phyloP scores from a whole-genome alignment of 2,329 filamentous ascomycete species.

The Aspergillus carbonarius region DNA sequence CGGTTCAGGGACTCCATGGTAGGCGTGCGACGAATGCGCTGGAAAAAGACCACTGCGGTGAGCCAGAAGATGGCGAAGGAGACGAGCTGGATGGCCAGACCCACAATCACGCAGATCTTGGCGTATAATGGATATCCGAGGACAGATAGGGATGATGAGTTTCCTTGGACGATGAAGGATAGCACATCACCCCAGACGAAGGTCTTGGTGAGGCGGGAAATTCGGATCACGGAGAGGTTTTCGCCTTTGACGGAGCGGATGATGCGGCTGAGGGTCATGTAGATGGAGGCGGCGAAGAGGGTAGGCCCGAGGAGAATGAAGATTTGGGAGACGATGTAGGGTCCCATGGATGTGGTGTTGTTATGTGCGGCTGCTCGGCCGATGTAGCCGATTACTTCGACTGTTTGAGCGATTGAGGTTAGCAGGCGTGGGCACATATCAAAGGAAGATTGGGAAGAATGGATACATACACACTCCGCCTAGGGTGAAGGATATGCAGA shows the following conservation, averaged over 20 bases:
- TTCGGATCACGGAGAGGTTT: constrained; percentile 43
- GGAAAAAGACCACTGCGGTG: constrained; percentile 16
- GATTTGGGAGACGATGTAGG: background rate
- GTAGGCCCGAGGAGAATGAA: constrained; percentile 47
- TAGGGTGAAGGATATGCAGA: background rate
- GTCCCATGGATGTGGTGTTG: background rate
- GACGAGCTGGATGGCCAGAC: constrained; percentile 27
- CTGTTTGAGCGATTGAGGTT: background rate
- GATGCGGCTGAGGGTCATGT: constrained; percentile 51
- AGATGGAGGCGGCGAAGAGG: constrained; percentile 52
- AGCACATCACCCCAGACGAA: constrained; percentile 51
- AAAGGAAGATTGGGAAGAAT: background rate
- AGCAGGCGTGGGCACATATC: background rate
- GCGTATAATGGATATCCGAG: constrained; percentile 1
- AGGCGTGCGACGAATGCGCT: constrained; percentile 19
- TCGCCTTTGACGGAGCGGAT: constrained; percentile 44
- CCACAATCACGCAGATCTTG: constrained; percentile 20
- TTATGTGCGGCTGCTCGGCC: no score
- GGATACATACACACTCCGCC: background rate
- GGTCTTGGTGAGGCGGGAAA: constrained; percentile 48
- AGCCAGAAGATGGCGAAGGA: constrained; percentile 26
- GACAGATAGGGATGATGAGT: constrained; percentile 15
- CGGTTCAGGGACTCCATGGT: constrained; percentile 9
- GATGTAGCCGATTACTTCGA: no score
- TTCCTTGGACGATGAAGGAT: constrained; percentile 48